Conservation (phyloP, 164 flowering plant genomes). For the Chimonanthus praecox region DNA sequence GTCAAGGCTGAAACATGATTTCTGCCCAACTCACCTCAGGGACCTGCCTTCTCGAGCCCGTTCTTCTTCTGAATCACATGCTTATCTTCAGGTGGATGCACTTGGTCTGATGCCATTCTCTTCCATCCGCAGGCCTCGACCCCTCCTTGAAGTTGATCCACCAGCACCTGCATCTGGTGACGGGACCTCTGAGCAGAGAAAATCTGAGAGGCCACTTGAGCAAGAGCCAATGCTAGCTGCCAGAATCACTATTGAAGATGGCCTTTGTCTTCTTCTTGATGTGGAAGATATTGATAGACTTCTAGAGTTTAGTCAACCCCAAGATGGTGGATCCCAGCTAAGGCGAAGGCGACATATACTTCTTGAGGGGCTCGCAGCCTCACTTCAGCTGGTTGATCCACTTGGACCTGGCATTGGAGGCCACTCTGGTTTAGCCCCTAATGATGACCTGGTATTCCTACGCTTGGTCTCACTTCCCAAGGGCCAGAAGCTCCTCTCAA, state of each 20-base stretch:
- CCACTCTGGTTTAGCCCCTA: conserved; percentile 36
- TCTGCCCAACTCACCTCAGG: conserved; percentile 67
- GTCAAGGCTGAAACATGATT: conserved; percentile 52
- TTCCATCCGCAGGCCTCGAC: conserved; percentile 79
- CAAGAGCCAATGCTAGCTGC: conserved; percentile 98
- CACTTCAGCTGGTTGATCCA: conserved; percentile 88
- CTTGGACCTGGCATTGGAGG: conserved; percentile 47
- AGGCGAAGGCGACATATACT: conserved; percentile 64
- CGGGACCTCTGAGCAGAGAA: conserved; percentile 44
- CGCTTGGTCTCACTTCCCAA: conserved; percentile 83
- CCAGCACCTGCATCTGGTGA: conserved; percentile 34
- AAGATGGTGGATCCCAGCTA: conserved; percentile 73
- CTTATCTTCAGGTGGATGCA: conserved; percentile 62
- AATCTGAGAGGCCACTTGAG: conserved; percentile 72
- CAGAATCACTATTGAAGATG: conserved; percentile 79
- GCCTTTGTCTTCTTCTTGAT: conserved; percentile 77
- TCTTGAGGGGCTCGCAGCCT: conserved; percentile 80
- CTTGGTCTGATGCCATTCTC: conserved; percentile 70
- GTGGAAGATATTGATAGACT: conserved; percentile 91
- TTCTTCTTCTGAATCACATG: conserved; percentile 52
- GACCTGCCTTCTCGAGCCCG: conserved; percentile 72
- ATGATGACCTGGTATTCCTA: conserved; percentile 78
- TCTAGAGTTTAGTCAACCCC: conserved; percentile 64
- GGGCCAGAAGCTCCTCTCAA: conserved; percentile 71
- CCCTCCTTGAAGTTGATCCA: conserved; percentile 82